Evolutionary conservation across 75 land plant genomes (phyloP), one percentile per base, ranked within the genome.

Genomic region (Cunninghamia lanceolata): DNA sequence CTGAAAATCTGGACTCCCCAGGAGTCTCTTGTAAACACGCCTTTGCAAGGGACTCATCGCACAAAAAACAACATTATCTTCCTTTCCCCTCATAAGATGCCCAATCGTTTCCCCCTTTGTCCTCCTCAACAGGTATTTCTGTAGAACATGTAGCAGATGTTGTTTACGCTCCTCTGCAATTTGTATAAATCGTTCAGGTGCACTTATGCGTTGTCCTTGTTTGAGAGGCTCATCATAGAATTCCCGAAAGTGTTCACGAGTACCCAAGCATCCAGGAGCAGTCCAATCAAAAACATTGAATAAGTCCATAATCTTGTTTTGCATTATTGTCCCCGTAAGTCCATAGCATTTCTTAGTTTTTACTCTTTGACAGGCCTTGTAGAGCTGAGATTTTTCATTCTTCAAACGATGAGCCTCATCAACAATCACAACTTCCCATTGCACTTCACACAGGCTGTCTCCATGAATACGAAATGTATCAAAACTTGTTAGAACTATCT

Each of bases 371-470:
- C 93, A 94, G 54, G 94, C 93, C 86, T 84, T 85, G 86, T 98
- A 98, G 1, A 98, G 91, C 87, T 95, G 90, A 50, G 99, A 98
- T 54, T 96, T 96, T 85, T 97, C 99, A 89, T 96, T 98, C 84
- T 98, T 98, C 54, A 98, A 86, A n/a, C 99, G 93, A 86, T 98
- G 99, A 28, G 99, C 98, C 84, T 97, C 99, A 86, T 97, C 99
- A 87, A 97, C 92, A 88, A 97, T 87, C 70, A 95, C 95, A 87
- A 95, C 90, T 59, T 96, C 98, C 99, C 99, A 97, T 9, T 85
- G 86, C 53, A 97, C 59, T 43, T 87, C 89, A 42, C 87, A 90
- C 83, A 97, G 86, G 71, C 88, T 86, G 25, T 76, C 83, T 15
- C 90, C 91, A 59, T 97, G 94, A 80, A 97, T 96, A 63, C 99